These are phyloP conservation scores for Friedmanniomyces endolithicus DNA, from an alignment of 495 filamentous ascomycete genomes.

Conservation along the genomic window DNA sequence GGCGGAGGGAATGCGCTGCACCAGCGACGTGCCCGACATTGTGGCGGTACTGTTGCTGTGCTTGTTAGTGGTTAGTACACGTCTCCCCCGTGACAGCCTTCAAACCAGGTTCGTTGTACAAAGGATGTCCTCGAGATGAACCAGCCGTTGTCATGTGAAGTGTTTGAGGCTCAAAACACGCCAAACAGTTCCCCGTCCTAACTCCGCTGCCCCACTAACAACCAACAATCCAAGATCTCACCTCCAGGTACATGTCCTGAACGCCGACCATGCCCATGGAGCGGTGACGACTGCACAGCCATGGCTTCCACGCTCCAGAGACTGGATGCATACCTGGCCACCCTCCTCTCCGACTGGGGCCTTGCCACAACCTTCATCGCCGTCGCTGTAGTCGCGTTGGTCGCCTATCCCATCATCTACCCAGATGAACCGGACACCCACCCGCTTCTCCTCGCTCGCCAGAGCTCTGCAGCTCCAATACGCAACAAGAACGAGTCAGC, in stretches of 20 bases:
- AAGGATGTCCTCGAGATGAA: not conserved
- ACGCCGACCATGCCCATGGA: too few relatives aligned
- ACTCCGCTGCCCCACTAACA: too few relatives aligned
- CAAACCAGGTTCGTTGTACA: not conserved
- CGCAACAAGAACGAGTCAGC: slow-evolving; percentile 75
- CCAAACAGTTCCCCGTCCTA: too few relatives aligned
- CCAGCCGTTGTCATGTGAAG: not conserved
- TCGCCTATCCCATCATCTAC: slow-evolving; percentile 51
- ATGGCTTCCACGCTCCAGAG: slow-evolving; percentile 29
- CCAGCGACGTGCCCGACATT: slow-evolving; percentile 5
- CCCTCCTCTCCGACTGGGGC: slow-evolving; percentile 67
- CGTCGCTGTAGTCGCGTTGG: slow-evolving; percentile 44
- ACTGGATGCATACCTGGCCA: slow-evolving; percentile 55
- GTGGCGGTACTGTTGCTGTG: not conserved
- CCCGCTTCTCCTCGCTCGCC: slow-evolving; percentile 76
- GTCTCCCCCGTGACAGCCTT: not conserved
- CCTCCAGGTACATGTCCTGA: not conserved
- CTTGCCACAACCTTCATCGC: slow-evolving; percentile 54
- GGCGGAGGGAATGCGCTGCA: slow-evolving; percentile 3
- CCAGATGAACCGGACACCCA: slow-evolving; percentile 73
- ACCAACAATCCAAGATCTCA: not conserved
- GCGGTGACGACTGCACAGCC: too few relatives aligned
- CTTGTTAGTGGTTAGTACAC: not conserved
- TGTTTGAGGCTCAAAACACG: too few relatives aligned
- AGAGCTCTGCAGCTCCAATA: slow-evolving; percentile 63